phyloP scores from a whole-genome alignment of 208 protist species.

The Leishmania tropica region DNA sequence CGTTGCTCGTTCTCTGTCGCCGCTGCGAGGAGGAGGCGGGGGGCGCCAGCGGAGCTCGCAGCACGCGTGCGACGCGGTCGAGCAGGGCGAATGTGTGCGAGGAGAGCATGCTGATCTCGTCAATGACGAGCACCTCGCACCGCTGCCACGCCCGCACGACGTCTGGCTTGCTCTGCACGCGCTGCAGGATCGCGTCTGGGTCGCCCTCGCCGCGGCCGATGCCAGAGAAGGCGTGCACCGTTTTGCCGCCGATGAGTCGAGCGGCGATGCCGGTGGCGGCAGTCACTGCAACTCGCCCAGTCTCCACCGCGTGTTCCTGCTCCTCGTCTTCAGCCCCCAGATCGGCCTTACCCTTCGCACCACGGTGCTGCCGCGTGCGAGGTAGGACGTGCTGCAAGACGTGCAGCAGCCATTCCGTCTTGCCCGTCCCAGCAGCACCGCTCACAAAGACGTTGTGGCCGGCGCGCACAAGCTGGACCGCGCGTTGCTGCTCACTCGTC shows the following conservation, averaged over 20 bases:
- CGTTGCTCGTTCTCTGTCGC: not conserved
- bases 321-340: not conserved
- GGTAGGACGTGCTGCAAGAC: slow-evolving; percentile 50
- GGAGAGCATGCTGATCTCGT: slow-evolving; percentile 88
- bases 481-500: slow-evolving; percentile 52
- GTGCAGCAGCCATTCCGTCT: slow-evolving; percentile 70
- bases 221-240: slow-evolving; percentile 74
- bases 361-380: not conserved
- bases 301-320: not conserved
- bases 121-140: slow-evolving; percentile 76
- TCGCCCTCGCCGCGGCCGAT: slow-evolving; percentile 58
- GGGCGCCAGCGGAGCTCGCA: slow-evolving; percentile 36
- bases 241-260: slow-evolving; percentile 67
- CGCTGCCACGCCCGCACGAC: slow-evolving; percentile 49
- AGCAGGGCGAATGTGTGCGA: slow-evolving; percentile 71
- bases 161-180: slow-evolving; percentile 32
- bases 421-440: slow-evolving; percentile 82
- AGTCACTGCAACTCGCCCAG: slow-evolving; percentile 43
- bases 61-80: slow-evolving; percentile 59
- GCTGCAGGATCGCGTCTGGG: slow-evolving; percentile 29
- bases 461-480: slow-evolving; percentile 37
- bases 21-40: not conserved
- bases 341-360: not conserved
- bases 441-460: slow-evolving; percentile 80
- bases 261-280: slow-evolving; percentile 83